phyloP scores from a whole-genome alignment of 371 early-diverging fungal genomes.

The Capniomyces stellatus region DNA sequence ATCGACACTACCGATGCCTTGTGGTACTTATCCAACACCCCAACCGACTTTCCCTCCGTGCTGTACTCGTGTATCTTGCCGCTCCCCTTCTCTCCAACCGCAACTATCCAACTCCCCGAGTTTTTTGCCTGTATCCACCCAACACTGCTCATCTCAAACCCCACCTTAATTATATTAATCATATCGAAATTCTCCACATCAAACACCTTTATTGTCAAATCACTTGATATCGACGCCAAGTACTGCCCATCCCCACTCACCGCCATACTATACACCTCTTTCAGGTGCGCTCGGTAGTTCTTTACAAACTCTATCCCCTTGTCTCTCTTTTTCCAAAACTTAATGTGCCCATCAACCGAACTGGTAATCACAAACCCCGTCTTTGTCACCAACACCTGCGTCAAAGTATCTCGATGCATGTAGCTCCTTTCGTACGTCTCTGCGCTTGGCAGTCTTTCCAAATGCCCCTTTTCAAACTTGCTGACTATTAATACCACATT shows the following conservation, averaged over 20 bases:
- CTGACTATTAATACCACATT: no score
- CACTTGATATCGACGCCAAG: conserved; percentile 57
- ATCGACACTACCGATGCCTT: conserved; percentile 57
- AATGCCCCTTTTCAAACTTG: conserved; percentile 39
- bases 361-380: conserved; percentile 86
- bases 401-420: conserved; percentile 86
- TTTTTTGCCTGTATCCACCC: conserved; percentile 72
- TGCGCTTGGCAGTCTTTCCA: conserved; percentile 56
- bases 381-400: conserved; percentile 48
- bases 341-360: conserved; percentile 87
- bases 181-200: conserved; percentile 93
- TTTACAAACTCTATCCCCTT: conserved; percentile 93
- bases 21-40: conserved; percentile 47
- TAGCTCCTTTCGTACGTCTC: conserved; percentile 84
- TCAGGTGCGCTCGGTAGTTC: conserved; percentile 75
- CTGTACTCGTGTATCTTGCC: conserved; percentile 63
- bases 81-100: conserved; percentile 59
- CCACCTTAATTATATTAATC: conserved; percentile 80
- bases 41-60: conserved; percentile 51
- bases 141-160: conserved; percentile 50
- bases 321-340: conserved; percentile 95
- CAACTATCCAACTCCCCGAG: conserved; percentile 58
- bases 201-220: conserved; percentile 71
- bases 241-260: conserved; percentile 58
- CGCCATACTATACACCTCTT: conserved; percentile 34